Conservation (phyloP, 805 yeast species). For the Saturnispora dispora region DNA sequence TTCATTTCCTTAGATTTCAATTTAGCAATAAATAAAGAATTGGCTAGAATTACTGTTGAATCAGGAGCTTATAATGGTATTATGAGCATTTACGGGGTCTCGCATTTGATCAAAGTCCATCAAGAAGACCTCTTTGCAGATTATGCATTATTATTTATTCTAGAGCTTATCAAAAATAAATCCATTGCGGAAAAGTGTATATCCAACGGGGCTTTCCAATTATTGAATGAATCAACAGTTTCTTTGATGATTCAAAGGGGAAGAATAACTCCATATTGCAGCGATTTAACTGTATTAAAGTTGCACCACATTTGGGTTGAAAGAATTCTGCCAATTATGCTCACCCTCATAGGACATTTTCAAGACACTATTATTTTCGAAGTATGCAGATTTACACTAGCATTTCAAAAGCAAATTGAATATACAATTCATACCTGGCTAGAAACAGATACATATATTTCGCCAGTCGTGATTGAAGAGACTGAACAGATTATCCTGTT, state of each 20-base stretch:
- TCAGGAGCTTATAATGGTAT: slow-evolving; percentile 55
- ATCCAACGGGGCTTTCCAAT: slow-evolving; percentile 53
- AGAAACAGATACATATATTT: slow-evolving; percentile 39
- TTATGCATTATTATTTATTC: slow-evolving; percentile 54
- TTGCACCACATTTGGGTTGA: slow-evolving; percentile 79
- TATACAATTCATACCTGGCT: slow-evolving; percentile 60
- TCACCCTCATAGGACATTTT: slow-evolving; percentile 50
- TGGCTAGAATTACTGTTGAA: slow-evolving; percentile 45
- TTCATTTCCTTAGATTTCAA: slow-evolving; percentile 44
- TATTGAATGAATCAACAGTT: slow-evolving; percentile 65
- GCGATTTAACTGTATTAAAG: slow-evolving; percentile 16
- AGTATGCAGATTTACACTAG: slow-evolving; percentile 48
- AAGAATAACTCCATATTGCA: slow-evolving; percentile 39
- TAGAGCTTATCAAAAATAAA: slow-evolving; percentile 55
- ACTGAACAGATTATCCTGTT: slow-evolving; percentile 61
- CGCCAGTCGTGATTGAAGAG: slow-evolving; percentile 45
- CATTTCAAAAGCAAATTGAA: slow-evolving; percentile 58
- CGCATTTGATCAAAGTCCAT: slow-evolving; percentile 51
- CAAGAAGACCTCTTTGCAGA: slow-evolving; percentile 68
- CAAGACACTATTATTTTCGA: slow-evolving; percentile 61
- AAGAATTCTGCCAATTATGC: slow-evolving; percentile 63
- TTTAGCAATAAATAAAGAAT: slow-evolving; percentile 35
- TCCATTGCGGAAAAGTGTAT: slow-evolving; percentile 60
- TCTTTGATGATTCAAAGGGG: slow-evolving; percentile 63
- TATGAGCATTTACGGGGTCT: slow-evolving; percentile 55